Base-by-base conservation (phyloP, 1,139 yeast species). In the Taiozyma sp. region DNA sequence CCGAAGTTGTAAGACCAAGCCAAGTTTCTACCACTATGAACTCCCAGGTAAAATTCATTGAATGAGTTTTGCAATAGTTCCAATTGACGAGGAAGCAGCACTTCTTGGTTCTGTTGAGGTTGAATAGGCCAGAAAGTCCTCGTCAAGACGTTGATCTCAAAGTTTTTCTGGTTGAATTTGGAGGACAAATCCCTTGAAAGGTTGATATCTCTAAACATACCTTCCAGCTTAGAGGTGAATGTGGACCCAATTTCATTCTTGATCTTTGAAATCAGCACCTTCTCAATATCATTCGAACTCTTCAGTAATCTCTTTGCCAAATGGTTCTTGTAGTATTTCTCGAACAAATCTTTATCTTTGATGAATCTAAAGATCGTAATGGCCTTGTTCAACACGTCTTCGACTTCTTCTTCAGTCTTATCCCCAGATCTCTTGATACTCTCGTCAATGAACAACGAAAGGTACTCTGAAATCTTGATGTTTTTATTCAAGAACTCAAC, bases 1-100 rank as follows among this genome's bases (percentile, higher is more conserved):
- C 97, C 96, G 62, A 84, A 79, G 58, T 84, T 83, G 26, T 91
- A 89, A 45, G 90, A 85, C 97, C 97, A 93, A 44, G 74, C 79
- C 49, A 93, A 70, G 34, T 81, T 78, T 61, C 96, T 79, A 47
- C 95, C 95, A 53, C 76, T 81, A 63, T 88, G 89, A 50, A 80
- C 75, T 44, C 80, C 75, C 14, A 76, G 73, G 55, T 85, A 90
- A 69, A 71, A 79, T 8, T 64, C 62, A 50, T 70, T 81, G 66
- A 71, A 81, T 42, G 64, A 67, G 39, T 61, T 62, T 56, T 69
- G 75, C 58, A 75, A 68, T 44, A 60, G 67, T 59, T 64, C 74
- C 50, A 81, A 62, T 57, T 74, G 68, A 48, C 72, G 61, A 51
- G 90, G 80, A 37, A 85, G 76, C 44, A 75, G 77, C 44, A 84